A percentile compares a stretch with the other conserved stretches of the same genome.
Conservation (phyloP, 2,329 filamentous ascomycete genomes). For the Cladosporium colombiae region DNA sequence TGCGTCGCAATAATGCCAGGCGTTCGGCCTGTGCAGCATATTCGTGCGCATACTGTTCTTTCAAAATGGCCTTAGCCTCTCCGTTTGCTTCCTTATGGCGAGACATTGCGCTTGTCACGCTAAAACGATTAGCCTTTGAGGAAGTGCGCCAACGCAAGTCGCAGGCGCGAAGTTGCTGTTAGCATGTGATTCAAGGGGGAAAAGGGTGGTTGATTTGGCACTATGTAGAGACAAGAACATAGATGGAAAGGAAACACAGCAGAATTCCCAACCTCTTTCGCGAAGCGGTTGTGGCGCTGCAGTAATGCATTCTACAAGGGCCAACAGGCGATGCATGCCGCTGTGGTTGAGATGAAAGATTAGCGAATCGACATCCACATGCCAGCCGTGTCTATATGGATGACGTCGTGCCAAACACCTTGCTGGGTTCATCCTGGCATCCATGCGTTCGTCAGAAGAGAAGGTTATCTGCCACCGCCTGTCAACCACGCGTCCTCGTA, state of each 20-base stretch:
- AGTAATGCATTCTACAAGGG: conserved; percentile 1
- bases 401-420: conserved; percentile 5
- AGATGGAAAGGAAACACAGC: not conserved
- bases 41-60: conserved; percentile 35
- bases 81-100: not conserved
- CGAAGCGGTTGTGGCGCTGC: conserved; percentile 4
- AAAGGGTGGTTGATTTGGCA: too few relatives aligned
- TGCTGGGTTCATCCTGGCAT: not conserved
- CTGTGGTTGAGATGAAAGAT: conserved; percentile 16
- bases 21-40: conserved; percentile 62
- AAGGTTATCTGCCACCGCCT: not conserved
- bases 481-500: not conserved
- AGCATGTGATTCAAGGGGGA: not conserved
- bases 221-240: not conserved
- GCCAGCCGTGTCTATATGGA: conserved; percentile 10
- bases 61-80: not conserved
- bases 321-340: conserved; percentile 1
- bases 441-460: not conserved
- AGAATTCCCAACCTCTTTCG: not conserved
- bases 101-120: not conserved
- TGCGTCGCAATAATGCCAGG: conserved; percentile 44
- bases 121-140: not conserved
- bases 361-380: conserved; percentile 5
- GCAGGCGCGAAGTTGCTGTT: not conserved
- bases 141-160: not conserved